phyloP scores from a whole-genome alignment of 1,284 basidiomycete species.

The Leccinum angustisporum region DNA sequence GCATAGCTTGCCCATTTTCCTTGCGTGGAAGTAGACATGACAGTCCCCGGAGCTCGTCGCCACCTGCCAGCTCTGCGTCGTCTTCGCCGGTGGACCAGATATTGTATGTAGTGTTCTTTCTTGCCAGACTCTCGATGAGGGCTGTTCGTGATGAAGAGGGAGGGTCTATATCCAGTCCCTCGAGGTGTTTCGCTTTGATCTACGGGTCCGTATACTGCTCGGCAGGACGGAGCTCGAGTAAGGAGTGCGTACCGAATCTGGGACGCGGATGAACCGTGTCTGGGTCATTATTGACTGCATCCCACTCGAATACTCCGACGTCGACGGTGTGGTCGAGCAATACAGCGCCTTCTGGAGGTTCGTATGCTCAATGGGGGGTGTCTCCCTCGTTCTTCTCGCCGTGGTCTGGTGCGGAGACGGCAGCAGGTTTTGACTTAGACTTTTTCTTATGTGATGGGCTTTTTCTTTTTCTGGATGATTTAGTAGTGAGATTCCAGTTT shows the following conservation, averaged over 20 bases:
- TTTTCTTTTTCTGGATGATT: constrained; percentile 7
- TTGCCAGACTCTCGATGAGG: constrained; percentile 47
- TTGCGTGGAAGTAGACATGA: constrained; percentile 64
- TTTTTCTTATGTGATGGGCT: constrained; percentile 3
- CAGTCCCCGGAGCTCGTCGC: constrained; percentile 61
- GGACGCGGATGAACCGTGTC: constrained; percentile 67
- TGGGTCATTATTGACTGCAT: constrained; percentile 54
- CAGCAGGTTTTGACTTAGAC: constrained; percentile 8
- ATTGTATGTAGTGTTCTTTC: constrained; percentile 58
- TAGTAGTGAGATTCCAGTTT: constrained; percentile 2
- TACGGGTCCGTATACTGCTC: constrained; percentile 24
- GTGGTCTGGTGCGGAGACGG: constrained; percentile 8
- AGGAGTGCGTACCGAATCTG: constrained; percentile 48
- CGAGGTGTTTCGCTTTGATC: constrained; percentile 65
- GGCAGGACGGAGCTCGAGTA: not conserved
- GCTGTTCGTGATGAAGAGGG: constrained; percentile 39
- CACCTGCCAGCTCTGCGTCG: constrained; percentile 42
- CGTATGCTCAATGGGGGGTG: constrained; percentile 52
- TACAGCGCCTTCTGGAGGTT: constrained; percentile 50
- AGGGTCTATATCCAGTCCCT: constrained; percentile 47
- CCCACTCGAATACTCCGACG: constrained; percentile 64
- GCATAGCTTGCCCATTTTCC: constrained; percentile 58
- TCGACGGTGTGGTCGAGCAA: constrained; percentile 41
- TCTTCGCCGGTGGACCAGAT: constrained; percentile 60
- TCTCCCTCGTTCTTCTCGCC: constrained; percentile 51